Conservation (phyloP, 208 protist genomes). For the Spongospora subterranea region DNA sequence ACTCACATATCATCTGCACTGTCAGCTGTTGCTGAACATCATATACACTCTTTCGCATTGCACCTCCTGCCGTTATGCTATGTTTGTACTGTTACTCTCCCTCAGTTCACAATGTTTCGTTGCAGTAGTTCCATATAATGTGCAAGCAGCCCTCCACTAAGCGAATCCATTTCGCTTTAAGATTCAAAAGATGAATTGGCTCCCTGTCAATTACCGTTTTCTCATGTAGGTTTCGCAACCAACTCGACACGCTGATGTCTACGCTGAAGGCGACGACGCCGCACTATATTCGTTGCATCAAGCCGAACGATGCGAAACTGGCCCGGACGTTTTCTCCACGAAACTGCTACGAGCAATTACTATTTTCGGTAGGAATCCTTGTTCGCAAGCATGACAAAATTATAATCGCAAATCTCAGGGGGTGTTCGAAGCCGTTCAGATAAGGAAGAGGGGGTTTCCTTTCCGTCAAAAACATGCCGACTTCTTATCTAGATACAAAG, state of each 20-base stretch:
- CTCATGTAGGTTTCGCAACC: not conserved
- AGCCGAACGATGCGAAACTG: conserved; percentile 79
- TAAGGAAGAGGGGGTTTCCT: conserved; percentile 67
- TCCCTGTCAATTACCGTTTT: not conserved
- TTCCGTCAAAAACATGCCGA: conserved; percentile 64
- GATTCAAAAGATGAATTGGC: not conserved
- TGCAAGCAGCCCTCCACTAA: too few species aligned
- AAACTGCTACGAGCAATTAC: conserved; percentile 64
- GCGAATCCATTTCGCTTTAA: too few species aligned
- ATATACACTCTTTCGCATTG: too few species aligned
- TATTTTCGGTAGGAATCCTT: conserved; percentile 49
- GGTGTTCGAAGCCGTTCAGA: conserved; percentile 69
- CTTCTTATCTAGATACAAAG: conserved; percentile 61
- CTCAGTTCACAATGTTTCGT: too few species aligned
- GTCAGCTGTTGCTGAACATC: too few species aligned
- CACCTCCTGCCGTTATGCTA: too few species aligned
- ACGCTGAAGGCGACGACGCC: conserved; percentile 64
- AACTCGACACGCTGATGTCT: conserved; percentile 62
- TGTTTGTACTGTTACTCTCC: too few species aligned
- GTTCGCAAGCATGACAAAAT: not conserved
- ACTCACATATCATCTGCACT: too few species aligned
- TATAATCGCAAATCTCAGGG: conserved; percentile 4
- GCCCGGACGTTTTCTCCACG: conserved; percentile 66
- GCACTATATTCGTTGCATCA: conserved; percentile 81
- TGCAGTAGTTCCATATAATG: too few species aligned